Evolutionary conservation across 768 basidiomycete genomes (phyloP).

Genomic region (Suillus decipiens): DNA sequence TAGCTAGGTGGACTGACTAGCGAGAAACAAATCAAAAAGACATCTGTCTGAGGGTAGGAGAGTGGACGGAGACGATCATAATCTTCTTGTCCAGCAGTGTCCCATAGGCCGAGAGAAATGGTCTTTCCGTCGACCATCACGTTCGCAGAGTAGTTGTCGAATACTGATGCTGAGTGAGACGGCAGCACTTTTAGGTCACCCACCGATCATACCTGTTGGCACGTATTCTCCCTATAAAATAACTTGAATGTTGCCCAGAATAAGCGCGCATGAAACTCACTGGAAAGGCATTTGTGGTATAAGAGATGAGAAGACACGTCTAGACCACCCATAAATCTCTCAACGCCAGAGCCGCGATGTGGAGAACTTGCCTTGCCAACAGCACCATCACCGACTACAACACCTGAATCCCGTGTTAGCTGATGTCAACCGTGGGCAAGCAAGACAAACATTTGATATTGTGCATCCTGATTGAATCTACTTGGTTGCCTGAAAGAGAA

Average conservation of each 20-base stretch:
- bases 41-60: slow-evolving; percentile 98
- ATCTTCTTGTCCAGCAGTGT: slow-evolving; percentile 99
- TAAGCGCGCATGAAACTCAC: slow-evolving; percentile 48
- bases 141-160: slow-evolving; percentile 98
- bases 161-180: slow-evolving; percentile 54
- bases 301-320: slow-evolving; percentile 99
- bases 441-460: slow-evolving; percentile 83
- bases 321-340: slow-evolving; percentile 36
- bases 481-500: slow-evolving; percentile 7
- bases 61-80: slow-evolving; percentile 97
- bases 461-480: slow-evolving; percentile 56
- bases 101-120: slow-evolving; percentile 97
- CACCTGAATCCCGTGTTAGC: slow-evolving; percentile 60
- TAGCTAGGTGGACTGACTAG: slow-evolving; percentile 97
- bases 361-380: slow-evolving; percentile 82
- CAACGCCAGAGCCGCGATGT: slow-evolving; percentile 9
- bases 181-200: slow-evolving; percentile 13
- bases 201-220: slow-evolving; percentile 69
- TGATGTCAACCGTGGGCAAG: slow-evolving; percentile 17
- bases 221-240: slow-evolving; percentile 86
- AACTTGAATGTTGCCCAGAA: slow-evolving; percentile 17
- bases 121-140: slow-evolving; percentile 99
- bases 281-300: slow-evolving; percentile 98
- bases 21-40: slow-evolving; percentile 99
- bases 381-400: slow-evolving; percentile 98